Conservation (phyloP, 495 filamentous ascomycete species). For the Penicillium coprophilum region DNA sequence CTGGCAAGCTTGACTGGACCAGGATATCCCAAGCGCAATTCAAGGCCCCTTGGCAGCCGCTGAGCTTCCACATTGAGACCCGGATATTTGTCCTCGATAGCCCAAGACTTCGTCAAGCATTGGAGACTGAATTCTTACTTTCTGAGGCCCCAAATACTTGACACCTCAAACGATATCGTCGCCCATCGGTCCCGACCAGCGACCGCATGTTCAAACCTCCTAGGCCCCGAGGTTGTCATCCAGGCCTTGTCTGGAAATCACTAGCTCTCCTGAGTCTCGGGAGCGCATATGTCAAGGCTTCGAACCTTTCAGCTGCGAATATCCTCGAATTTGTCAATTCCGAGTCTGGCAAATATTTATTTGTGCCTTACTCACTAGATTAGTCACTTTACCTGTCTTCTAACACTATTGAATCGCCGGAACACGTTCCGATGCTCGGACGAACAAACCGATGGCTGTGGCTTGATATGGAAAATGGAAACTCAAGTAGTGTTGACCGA, state of each 20-base stretch:
- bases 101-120: not conserved
- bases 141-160: too few species aligned
- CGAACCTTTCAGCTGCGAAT: too few species aligned
- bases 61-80: not conserved
- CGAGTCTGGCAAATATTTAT: not conserved
- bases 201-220: too few species aligned
- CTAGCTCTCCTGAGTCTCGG: too few species aligned
- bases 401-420: not conserved
- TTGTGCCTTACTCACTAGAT: not conserved
- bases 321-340: too few species aligned
- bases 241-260: too few species aligned
- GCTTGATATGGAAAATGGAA: not conserved
- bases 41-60: not conserved
- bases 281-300: too few species aligned
- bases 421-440: conserved; percentile 1
- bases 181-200: too few species aligned
- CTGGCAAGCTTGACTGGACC: not conserved
- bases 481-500: not conserved
- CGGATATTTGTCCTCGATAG: not conserved
- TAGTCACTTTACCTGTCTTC: not conserved
- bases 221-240: too few species aligned
- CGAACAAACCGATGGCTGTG: not conserved
- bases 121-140: not conserved
- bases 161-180: too few species aligned
- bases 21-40: not conserved